phyloP scores from a whole-genome alignment of 2,329 filamentous ascomycete genomes.

The Aspergillus sp. region DNA sequence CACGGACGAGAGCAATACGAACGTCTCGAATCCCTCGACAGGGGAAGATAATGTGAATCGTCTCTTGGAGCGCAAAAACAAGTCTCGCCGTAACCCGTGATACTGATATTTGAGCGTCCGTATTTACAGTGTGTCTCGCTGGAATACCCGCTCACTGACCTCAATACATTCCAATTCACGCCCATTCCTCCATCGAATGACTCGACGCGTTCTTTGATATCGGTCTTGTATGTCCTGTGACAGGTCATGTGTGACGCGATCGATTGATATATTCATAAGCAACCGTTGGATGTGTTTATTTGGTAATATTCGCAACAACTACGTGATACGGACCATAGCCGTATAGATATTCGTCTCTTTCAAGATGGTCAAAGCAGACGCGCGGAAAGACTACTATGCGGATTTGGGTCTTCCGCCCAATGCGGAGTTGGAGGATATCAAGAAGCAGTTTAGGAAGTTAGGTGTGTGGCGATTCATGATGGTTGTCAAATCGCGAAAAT shows the following conservation, averaged over 20 bases:
- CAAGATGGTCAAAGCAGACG: conserved; percentile 61
- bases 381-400: conserved; percentile 71
- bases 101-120: background rate
- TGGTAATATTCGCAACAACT: background rate
- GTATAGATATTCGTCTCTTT: conserved; percentile 2
- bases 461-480: conserved; percentile 41
- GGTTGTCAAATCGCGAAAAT: too few relatives aligned
- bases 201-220: background rate
- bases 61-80: background rate
- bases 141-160: too few relatives aligned
- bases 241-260: background rate
- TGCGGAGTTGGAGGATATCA: conserved; percentile 67
- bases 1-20: background rate
- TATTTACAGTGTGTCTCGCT: background rate
- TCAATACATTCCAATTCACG: too few relatives aligned
- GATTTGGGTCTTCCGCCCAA: conserved; percentile 65
- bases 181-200: background rate
- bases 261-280: too few relatives aligned
- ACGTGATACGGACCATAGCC: background rate
- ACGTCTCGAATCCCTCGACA: background rate
- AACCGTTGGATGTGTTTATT: too few relatives aligned
- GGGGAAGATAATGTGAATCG: background rate
- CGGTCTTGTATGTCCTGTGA: background rate
- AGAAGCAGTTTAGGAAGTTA: conserved; percentile 77
- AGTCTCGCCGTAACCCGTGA: background rate